Conservation (phyloP, 2,329 filamentous ascomycete genomes). For the Verticillium longisporum region DNA sequence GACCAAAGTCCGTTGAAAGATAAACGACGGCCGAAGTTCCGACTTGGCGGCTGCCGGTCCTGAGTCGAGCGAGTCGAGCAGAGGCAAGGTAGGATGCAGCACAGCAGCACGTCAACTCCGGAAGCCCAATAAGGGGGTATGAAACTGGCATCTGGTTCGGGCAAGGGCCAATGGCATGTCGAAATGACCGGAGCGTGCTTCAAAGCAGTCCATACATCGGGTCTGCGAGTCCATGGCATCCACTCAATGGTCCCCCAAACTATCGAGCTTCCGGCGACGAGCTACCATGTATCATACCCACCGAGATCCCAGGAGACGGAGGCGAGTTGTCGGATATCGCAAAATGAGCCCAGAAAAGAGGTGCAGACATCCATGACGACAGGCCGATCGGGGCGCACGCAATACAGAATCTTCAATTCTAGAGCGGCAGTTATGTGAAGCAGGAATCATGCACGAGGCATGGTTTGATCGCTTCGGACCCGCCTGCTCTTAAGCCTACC, state of each 20-base stretch:
- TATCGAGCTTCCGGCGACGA: background rate
- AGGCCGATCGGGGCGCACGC: background rate
- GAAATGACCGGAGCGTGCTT: background rate
- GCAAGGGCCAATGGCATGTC: background rate
- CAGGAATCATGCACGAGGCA: background rate
- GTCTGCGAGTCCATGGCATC: background rate
- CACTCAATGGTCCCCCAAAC: background rate
- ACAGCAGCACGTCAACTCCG: background rate
- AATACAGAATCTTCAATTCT: background rate
- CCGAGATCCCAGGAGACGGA: background rate
- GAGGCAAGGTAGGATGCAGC: background rate
- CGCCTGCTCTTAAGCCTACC: background rate
- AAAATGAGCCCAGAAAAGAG: background rate
- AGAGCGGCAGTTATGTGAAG: background rate
- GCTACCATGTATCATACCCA: background rate
- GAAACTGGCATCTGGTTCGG: background rate
- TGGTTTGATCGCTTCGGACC: background rate
- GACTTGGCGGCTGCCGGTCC: background rate
- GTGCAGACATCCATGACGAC: background rate
- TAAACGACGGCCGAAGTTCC: background rate
- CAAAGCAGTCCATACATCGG: background rate
- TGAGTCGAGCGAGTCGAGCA: background rate
- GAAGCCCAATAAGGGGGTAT: background rate
- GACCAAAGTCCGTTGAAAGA: background rate
- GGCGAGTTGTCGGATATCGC: background rate